phyloP scores from a whole-genome alignment of 306 rosid species.

The Prunus salicina region DNA sequence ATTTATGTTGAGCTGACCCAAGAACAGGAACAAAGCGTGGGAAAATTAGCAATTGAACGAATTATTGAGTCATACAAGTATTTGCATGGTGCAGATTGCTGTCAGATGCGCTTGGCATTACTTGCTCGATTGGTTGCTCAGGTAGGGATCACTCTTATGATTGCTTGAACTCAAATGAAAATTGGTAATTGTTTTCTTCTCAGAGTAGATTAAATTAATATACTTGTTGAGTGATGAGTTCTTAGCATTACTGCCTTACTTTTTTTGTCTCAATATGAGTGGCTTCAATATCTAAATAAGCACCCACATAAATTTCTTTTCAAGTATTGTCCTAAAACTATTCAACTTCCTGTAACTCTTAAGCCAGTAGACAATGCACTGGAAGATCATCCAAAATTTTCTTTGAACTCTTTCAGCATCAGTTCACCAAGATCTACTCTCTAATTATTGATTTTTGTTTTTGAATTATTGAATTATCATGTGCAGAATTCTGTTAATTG shows the following conservation, averaged over 20 bases:
- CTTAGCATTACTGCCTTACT: neutral
- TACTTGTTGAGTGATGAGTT: neutral
- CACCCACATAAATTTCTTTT: neutral
- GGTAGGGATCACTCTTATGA: constrained; percentile 39
- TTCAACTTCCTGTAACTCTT: neutral
- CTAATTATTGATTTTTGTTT: too few relatives aligned
- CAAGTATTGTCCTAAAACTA: neutral
- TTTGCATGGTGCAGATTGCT: constrained; percentile 54
- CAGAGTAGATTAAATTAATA: neutral
- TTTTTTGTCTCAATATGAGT: neutral
- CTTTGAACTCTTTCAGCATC: neutral
- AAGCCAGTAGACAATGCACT: neutral
- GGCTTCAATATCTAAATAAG: neutral
- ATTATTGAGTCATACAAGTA: constrained; percentile 68
- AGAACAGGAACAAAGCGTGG: constrained; percentile 64
- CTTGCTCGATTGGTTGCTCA: constrained; percentile 94
- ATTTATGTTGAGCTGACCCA: constrained; percentile 62
- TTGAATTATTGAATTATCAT: neutral
- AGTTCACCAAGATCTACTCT: neutral
- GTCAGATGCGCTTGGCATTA: constrained; percentile 73
- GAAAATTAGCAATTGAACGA: constrained; percentile 64
- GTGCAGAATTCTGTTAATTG: neutral
- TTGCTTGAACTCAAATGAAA: constrained; percentile 5
- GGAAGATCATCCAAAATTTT: neutral
- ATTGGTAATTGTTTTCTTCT: neutral